Evolutionary conservation across 2,329 filamentous ascomycete species (phyloP).

Genomic region (Colletotrichum trifolii): DNA sequence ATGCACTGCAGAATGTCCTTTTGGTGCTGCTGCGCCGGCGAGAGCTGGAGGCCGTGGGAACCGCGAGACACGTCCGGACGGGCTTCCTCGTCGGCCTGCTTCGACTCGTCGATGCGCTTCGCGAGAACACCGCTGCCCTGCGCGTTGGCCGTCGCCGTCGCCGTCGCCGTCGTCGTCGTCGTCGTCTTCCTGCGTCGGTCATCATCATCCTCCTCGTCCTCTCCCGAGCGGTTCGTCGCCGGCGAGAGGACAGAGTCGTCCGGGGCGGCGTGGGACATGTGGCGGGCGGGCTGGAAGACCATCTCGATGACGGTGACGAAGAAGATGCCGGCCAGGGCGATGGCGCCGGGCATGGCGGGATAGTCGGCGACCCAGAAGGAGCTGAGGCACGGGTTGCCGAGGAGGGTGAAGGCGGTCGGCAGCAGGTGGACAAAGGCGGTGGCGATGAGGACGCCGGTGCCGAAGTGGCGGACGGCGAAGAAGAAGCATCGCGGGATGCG

Average conservation of each 20-base stretch:
- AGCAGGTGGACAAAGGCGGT: slow-evolving; percentile 84
- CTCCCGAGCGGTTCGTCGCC: too few relatives aligned
- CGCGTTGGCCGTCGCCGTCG: background rate
- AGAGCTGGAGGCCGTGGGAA: slow-evolving; percentile 42
- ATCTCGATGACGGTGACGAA: slow-evolving; percentile 86
- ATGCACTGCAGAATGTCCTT: slow-evolving; percentile 80
- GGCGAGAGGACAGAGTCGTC: slow-evolving; percentile 43
- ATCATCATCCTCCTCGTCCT: too few relatives aligned
- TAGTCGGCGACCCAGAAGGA: slow-evolving; percentile 81
- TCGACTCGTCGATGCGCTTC: slow-evolving; percentile 13
- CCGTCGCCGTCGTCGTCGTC: slow-evolving; percentile 12
- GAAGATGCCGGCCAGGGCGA: slow-evolving; percentile 82
- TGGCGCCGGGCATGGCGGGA: slow-evolving; percentile 80
- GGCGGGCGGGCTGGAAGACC: slow-evolving; percentile 61
- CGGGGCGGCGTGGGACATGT: slow-evolving; percentile 33
- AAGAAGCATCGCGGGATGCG: slow-evolving; percentile 66
- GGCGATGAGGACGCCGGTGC: slow-evolving; percentile 79
- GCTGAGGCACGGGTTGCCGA: slow-evolving; percentile 75
- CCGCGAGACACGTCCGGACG: background rate
- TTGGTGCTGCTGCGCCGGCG: slow-evolving; percentile 67
- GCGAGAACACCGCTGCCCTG: background rate
- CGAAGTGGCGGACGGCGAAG: slow-evolving; percentile 74
- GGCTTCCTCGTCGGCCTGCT: slow-evolving; percentile 40
- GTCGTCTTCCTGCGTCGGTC: too few relatives aligned
- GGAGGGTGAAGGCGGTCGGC: slow-evolving; percentile 72